A percentile compares a stretch with the other conserved stretches of the same genome.
Conservation (phyloP, 495 filamentous ascomycete species). For the Xylaria grammica region DNA sequence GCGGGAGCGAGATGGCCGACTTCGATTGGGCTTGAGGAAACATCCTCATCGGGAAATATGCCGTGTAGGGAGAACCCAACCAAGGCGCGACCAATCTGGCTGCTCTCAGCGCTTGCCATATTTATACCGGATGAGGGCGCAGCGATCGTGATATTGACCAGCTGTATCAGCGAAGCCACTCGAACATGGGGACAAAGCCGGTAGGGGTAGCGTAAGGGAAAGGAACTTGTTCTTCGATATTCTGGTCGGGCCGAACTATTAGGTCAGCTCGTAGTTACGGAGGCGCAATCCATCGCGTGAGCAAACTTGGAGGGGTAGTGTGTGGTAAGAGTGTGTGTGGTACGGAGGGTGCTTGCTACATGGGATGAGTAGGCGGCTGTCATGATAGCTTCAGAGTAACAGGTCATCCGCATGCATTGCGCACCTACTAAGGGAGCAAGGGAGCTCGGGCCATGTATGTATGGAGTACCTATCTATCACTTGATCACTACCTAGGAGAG, state of each 20-base stretch:
- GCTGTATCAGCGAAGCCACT: not conserved
- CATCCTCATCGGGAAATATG: conserved; percentile 74
- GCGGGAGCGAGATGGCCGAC: conserved; percentile 63
- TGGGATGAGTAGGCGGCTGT: conserved; percentile 11
- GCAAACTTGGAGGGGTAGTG: not conserved
- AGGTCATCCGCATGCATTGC: conserved; percentile 9
- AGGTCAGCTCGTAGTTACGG: not conserved
- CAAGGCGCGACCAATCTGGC: conserved; percentile 66
- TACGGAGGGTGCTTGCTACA: not conserved
- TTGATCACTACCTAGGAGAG: too few species aligned
- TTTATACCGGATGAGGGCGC: not conserved
- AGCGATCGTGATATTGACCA: not conserved
- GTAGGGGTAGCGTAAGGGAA: not conserved
- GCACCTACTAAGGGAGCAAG: too few species aligned
- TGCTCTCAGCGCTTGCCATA: conserved; percentile 33
- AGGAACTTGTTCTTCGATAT: not conserved
- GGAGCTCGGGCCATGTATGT: conserved; percentile 1
- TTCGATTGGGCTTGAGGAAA: conserved; percentile 67
- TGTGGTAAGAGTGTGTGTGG: too few species aligned
- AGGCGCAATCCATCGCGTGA: not conserved
- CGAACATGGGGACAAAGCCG: not conserved
- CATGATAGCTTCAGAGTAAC: conserved; percentile 33
- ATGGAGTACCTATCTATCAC: too few species aligned
- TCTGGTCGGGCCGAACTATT: not conserved
- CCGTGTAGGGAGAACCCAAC: conserved; percentile 74